Evolutionary conservation across 192 early-diverging fungal genomes (phyloP), one percentile per base, ranked within the genome.

Genomic region (Allomyces macrogynus): DNA sequence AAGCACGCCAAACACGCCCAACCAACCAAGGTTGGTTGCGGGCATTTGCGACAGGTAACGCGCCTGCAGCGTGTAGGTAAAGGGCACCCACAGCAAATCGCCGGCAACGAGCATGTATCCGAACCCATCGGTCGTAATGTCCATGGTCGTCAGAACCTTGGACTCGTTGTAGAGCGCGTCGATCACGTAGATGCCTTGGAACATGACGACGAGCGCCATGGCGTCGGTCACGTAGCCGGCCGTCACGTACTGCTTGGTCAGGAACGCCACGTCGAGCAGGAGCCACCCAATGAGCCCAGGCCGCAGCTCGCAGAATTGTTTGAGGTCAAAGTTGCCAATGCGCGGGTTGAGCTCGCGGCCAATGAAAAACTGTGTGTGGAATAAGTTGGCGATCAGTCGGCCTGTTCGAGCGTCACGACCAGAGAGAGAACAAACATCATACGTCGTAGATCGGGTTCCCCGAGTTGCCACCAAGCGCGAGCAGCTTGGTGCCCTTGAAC

Each of bases 91-190:
- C 22, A 84, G 83, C 49, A 92, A 73, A 44, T 89, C 77, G 62
- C 85, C 86, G 71, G 86, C 86, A 24, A 81, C 80, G 61, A 89
- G 78, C 88, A 89, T 89, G 71, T 81, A 91, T 11, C 95, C 95
- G 73, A 98, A 95, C 10, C 95, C 95, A 70, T 98, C 95, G 8
- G 89, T 92, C n/a, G 86, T 90, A n/a, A 98, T 89, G 66, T 98
- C 93, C 91, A 95, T 95, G 7, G 93, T 98, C 23, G 95, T 93
- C 73, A 98, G 69, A n/a, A 98, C 88, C 16, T 89, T 83, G n/a
- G 76, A 62, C 69, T 83, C 77, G 66, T 83, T 84, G 77, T 78
- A 87, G 43, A 93, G 71, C 4, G 91, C 84, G 74, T 98, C 95
- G 27, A 91, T 66, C 54, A 89, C 86, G 74, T 98, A 98, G 69